Evolutionary conservation across 805 yeast species (phyloP).

Genomic region (Jamesozyma gamospora): DNA sequence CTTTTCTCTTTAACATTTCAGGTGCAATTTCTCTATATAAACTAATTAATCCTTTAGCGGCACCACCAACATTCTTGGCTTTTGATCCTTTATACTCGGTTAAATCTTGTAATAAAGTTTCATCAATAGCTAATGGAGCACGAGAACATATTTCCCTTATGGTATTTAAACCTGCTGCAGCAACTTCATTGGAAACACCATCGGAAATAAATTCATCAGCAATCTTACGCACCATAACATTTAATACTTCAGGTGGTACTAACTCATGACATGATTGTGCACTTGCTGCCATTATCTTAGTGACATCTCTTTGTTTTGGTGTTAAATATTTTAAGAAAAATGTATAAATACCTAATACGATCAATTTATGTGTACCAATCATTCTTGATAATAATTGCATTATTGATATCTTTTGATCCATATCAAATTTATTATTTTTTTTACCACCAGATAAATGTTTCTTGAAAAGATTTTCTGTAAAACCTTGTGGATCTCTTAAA

Average conservation of each 20-base stretch:
- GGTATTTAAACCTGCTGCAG: constrained; percentile 94
- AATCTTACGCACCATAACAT: constrained; percentile 73
- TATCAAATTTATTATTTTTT: constrained; percentile 56
- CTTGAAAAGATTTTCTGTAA: constrained; percentile 75
- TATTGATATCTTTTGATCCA: constrained; percentile 82
- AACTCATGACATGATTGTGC: constrained; percentile 96
- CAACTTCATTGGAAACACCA: constrained; percentile 97
- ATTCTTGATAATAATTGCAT: constrained; percentile 82
- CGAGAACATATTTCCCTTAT: constrained; percentile 87
- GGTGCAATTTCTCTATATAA: constrained; percentile 94
- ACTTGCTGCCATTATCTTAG: constrained; percentile 91
- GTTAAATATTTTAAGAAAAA: constrained; percentile 81
- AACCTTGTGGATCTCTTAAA: constrained; percentile 94
- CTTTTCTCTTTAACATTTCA: constrained; percentile 81
- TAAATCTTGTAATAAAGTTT: constrained; percentile 78
- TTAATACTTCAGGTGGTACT: constrained; percentile 89
- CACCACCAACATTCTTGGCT: constrained; percentile 87
- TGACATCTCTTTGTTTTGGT: constrained; percentile 89
- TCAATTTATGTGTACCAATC: constrained; percentile 89
- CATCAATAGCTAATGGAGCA: constrained; percentile 90
- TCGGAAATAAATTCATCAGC: constrained; percentile 97
- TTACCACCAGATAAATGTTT: constrained; percentile 64
- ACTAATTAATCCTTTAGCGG: constrained; percentile 79
- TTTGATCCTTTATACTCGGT: constrained; percentile 87
- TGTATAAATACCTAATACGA: constrained; percentile 82